Evolutionary conservation across 2,329 filamentous ascomycete species (phyloP).

Genomic region (Fusarium staphyleae): DNA sequence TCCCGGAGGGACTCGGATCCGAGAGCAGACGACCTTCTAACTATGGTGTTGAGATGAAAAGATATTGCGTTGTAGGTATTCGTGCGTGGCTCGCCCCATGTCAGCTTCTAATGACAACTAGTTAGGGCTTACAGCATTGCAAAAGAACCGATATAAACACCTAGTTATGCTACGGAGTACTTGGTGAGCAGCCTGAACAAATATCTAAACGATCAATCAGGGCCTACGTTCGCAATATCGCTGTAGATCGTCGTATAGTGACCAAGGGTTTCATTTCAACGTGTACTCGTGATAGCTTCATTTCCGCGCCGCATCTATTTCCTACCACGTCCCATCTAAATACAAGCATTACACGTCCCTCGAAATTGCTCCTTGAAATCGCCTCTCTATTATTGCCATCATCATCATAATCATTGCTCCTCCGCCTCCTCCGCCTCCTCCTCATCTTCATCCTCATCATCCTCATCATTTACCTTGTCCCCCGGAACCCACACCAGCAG

Average conservation of each 20-base stretch:
- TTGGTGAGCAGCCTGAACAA: too few relatives aligned
- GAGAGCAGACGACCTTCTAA: constrained; percentile 4
- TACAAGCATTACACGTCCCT: background rate
- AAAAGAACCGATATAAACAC: too few relatives aligned
- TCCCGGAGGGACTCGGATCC: constrained; percentile 6
- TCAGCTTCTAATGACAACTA: background rate
- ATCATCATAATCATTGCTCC: constrained; percentile 16
- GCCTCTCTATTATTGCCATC: constrained; percentile 3
- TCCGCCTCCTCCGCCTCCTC: constrained; percentile 31
- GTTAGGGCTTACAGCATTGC: too few relatives aligned
- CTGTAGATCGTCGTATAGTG: too few relatives aligned
- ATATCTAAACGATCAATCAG: too few relatives aligned
- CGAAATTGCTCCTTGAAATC: too few relatives aligned
- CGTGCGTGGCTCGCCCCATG: background rate
- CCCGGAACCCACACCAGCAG: constrained; percentile 67
- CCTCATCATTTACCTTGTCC: constrained; percentile 35
- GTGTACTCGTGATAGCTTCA: constrained; percentile 25
- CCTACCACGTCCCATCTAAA: constrained; percentile 4
- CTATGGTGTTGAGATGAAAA: too few relatives aligned
- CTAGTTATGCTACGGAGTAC: too few relatives aligned
- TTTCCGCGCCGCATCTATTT: constrained; percentile 8
- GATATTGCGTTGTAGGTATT: background rate
- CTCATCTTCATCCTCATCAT: constrained; percentile 26
- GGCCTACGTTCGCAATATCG: too few relatives aligned
- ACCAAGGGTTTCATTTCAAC: too few relatives aligned